phyloP scores from a whole-genome alignment of 169 alveolate genomes.

The Cryptosporidium parvum region DNA sequence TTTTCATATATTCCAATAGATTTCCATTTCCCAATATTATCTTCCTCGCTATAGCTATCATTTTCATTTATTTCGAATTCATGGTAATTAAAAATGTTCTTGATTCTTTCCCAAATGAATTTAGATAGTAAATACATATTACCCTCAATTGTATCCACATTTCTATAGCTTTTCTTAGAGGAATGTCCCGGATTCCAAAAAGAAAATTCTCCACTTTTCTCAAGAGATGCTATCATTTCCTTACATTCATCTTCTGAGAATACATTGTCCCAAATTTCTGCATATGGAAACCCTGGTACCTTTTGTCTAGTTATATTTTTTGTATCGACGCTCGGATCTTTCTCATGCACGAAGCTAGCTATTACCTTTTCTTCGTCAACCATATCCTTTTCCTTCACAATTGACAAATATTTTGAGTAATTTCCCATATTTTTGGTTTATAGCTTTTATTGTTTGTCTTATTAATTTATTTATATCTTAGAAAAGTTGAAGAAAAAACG shows the following conservation, averaged over 20 bases:
- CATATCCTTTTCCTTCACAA: conserved; percentile 42
- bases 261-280: conserved; percentile 55
- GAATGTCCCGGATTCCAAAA: conserved; percentile 62
- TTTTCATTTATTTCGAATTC: conserved; percentile 28
- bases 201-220: conserved; percentile 52
- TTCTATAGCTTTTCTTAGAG: conserved; percentile 23
- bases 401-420: conserved; percentile 50
- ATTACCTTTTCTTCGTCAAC: conserved; percentile 37
- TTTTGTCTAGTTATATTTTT: conserved; percentile 10
- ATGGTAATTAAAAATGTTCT: conserved; percentile 18
- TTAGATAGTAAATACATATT: conserved; percentile 32
- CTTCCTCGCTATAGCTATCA: conserved; percentile 39
- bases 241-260: conserved; percentile 66
- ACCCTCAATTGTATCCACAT: conserved; percentile 68
- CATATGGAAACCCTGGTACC: conserved; percentile 34
- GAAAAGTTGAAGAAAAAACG: not conserved
- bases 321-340: conserved; percentile 4
- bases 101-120: conserved; percentile 62
- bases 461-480: not conserved
- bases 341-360: conserved; percentile 29
- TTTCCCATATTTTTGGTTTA: conserved; percentile 5
- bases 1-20: conserved; percentile 44
- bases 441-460: not conserved
- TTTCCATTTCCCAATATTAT: conserved; percentile 63
- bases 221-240: conserved; percentile 20